A percentile compares a stretch with the other conserved stretches of the same genome.
Conservation (phyloP, 352 stramenopile genomes). For the Ophiocytium majus region DNA sequence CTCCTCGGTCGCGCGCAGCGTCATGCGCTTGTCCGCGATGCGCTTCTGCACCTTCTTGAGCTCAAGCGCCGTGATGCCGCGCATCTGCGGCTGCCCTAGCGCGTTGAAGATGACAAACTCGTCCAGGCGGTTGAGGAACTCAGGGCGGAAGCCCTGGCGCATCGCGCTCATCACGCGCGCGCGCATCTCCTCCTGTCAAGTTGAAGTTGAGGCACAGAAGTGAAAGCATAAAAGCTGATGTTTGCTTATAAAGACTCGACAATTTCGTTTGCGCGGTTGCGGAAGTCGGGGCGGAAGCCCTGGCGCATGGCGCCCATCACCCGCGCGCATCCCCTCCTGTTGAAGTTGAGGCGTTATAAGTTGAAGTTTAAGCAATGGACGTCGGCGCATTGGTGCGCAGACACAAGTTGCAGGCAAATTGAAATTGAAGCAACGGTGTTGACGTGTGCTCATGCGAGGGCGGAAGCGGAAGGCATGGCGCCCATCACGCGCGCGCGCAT, state of each 20-base stretch:
- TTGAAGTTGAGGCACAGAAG: neutral
- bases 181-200: conserved; percentile 62
- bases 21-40: conserved; percentile 83
- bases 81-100: conserved; percentile 80
- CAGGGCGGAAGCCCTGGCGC: conserved; percentile 86
- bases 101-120: conserved; percentile 96
- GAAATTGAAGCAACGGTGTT: no score
- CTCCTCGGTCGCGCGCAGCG: conserved; percentile 77
- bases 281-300: conserved; percentile 94
- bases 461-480: no score
- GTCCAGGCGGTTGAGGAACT: conserved; percentile 98
- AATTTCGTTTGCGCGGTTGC: conserved; percentile 96
- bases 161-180: conserved; percentile 81
- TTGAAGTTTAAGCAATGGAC: no score
- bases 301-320: conserved; percentile 80
- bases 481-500: conserved; percentile 78
- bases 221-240: no score
- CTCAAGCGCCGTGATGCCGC: conserved; percentile 89
- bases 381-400: no score
- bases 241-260: no score
- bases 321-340: no score
- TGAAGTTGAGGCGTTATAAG: no score
- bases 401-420: no score
- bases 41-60: conserved; percentile 71
- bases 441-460: no score